These are phyloP conservation scores for Arthrobotrys conoides DNA, from an alignment of 2,329 filamentous ascomycete species.

Conservation along the genomic window DNA sequence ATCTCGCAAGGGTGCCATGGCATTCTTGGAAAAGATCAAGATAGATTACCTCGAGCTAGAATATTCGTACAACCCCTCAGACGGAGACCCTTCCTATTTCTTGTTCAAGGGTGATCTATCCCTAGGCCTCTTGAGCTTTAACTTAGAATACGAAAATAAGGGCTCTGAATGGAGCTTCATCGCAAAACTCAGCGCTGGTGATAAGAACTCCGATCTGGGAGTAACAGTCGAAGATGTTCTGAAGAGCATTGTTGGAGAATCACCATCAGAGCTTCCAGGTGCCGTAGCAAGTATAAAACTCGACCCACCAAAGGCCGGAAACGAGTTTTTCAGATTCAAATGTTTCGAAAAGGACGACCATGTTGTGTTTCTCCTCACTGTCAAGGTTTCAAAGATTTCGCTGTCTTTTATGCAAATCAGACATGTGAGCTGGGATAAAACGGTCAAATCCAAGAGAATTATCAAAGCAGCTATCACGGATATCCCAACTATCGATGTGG, in stretches of 20 bases:
- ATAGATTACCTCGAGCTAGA: conserved; percentile 4
- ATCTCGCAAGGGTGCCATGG: conserved; percentile 2
- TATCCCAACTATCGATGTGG: conserved; percentile 63
- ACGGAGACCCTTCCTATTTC: conserved; percentile 51
- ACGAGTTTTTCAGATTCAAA: not conserved
- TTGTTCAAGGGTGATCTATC: conserved; percentile 62
- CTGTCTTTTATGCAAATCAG: conserved; percentile 22
- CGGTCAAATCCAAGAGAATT: conserved; percentile 59
- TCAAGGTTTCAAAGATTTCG: not conserved
- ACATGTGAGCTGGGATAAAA: too few relatives aligned
- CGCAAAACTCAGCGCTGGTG: too few relatives aligned
- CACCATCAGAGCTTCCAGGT: conserved; percentile 22
- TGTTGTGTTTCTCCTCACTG: not conserved
- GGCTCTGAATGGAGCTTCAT: conserved; percentile 51
- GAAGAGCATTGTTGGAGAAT: conserved; percentile 29
- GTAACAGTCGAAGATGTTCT: conserved; percentile 49
- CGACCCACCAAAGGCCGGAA: not conserved
- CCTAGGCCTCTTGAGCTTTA: conserved; percentile 60
- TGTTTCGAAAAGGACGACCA: conserved; percentile 15
- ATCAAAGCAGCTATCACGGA: conserved; percentile 60
- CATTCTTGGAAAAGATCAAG: conserved; percentile 1
- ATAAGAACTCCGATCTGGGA: too few relatives aligned
- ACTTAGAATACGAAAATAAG: conserved; percentile 58
- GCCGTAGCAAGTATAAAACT: not conserved
- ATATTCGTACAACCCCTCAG: not conserved